Evolutionary conservation across 257 asterid species (phyloP), one percentile per base, ranked within the genome.

Genomic region (Hygrophila difformis): DNA sequence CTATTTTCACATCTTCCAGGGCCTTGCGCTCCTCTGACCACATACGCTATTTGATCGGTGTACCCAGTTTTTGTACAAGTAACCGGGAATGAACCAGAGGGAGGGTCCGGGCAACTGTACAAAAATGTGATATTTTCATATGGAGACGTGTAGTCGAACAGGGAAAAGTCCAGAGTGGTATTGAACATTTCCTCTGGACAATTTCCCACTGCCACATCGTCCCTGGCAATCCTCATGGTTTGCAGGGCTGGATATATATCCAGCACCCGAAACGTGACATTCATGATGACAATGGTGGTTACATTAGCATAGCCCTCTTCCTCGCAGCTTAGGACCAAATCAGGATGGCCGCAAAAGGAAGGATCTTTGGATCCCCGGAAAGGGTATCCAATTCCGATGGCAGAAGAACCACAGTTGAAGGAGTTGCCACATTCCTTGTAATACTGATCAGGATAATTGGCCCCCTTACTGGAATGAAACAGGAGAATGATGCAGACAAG

Each of bases 341-440:
- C 70, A 1, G 93, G 95, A 47, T 77, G 78, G 40, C 95, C 95
- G 12, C 93, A 84, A 28, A 58, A 72, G 17, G n/a, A 31, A 51
- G 88, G 88, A 53, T 75, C 83, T 3, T 14, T 1, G 12, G 5
- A 0, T 39, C 63, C 69, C 9, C 85, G 74, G 48, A 84, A 84
- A 16, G 95, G 95, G 45, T 84, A 84, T 26, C 66, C 61, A 22
- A 84, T 40, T 20, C 44, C 45, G 1, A 28, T 0, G 23, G 36
- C 8, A 18, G n/a, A 5, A 41, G 0, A 8, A 12, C 94, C 93
- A 39, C 94, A 84, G 61, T 36, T 66, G 73, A 70, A 84, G 0
- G 56, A 37, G 60, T 63, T 62, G 48, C 65, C 64, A 44, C 95
- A 80, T 12, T 54, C 28, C 0, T 28, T 35, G 62, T 72, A 77